Evolutionary conservation across 2,329 filamentous ascomycete genomes (phyloP).

Genomic region (Colletotrichum euphorbiae): DNA sequence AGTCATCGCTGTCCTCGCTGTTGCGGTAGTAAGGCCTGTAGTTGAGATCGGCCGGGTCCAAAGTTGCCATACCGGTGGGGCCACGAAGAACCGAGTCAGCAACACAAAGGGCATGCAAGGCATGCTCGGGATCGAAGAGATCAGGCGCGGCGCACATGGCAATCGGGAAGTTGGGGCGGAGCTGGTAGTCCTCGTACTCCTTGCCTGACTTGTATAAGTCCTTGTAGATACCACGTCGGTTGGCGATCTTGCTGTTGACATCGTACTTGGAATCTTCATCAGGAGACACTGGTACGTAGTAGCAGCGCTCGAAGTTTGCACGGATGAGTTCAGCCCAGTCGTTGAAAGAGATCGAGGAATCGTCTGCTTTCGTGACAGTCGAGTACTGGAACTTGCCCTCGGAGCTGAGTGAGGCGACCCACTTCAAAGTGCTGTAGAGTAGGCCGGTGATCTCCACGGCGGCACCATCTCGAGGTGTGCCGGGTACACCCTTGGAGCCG

Average conservation of each 20-base stretch:
- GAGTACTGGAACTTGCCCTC: slow-evolving; percentile 78
- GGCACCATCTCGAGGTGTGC: slow-evolving; percentile 95
- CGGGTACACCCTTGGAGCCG: slow-evolving; percentile 91
- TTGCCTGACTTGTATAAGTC: slow-evolving; percentile 94
- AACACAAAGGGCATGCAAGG: slow-evolving; percentile 81
- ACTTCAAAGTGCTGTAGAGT: slow-evolving; percentile 87
- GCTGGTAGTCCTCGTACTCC: slow-evolving; percentile 97
- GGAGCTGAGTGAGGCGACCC: slow-evolving; percentile 77
- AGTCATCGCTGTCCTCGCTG: slow-evolving; percentile 91
- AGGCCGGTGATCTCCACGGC: slow-evolving; percentile 96
- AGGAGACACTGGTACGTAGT: slow-evolving; percentile 80
- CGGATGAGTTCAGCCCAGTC: slow-evolving; percentile 87
- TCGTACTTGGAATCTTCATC: slow-evolving; percentile 82
- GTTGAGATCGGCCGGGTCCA: slow-evolving; percentile 92
- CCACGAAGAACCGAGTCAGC: slow-evolving; percentile 85
- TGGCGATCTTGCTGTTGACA: slow-evolving; percentile 82
- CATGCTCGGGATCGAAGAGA: slow-evolving; percentile 83
- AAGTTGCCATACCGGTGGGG: slow-evolving; percentile 93
- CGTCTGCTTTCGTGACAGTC: slow-evolving; percentile 75
- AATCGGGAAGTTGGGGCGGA: slow-evolving; percentile 93
- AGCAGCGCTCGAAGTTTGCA: slow-evolving; percentile 89
- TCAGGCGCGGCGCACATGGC: slow-evolving; percentile 94
- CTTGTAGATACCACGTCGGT: slow-evolving; percentile 97
- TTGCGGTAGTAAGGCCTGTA: slow-evolving; percentile 97
- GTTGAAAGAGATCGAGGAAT: slow-evolving; percentile 72